phyloP scores from a whole-genome alignment of 2,329 filamentous ascomycete species.

The Boeremia exigua region DNA sequence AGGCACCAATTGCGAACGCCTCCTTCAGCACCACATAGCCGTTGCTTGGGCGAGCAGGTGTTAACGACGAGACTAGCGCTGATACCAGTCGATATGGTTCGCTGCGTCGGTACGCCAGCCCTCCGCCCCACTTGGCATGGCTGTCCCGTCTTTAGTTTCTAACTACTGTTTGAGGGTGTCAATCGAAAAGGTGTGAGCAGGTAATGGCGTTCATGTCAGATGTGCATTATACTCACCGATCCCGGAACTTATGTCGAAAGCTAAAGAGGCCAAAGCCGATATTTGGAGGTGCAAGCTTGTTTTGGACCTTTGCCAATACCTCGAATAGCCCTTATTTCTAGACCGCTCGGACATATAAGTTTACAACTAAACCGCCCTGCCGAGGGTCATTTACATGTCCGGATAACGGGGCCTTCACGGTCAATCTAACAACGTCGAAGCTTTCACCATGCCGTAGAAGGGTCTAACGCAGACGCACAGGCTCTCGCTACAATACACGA shows the following conservation, averaged over 20 bases:
- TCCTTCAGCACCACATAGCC: neutral
- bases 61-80: neutral
- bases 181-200: neutral
- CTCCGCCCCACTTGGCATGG: neutral
- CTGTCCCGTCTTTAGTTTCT: neutral
- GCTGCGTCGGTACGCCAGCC: neutral
- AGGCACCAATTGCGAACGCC: slow-evolving; percentile 1
- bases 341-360: neutral
- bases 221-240: neutral
- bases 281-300: neutral
- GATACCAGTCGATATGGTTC: neutral
- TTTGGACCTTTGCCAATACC: neutral
- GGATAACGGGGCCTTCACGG: slow-evolving; percentile 22
- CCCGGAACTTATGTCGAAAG: no score
- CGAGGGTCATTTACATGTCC: slow-evolving; percentile 5
- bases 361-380: slow-evolving; percentile 5
- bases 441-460: slow-evolving; percentile 18
- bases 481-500: slow-evolving; percentile 1
- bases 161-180: slow-evolving; percentile 7
- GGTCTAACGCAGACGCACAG: slow-evolving; percentile 10
- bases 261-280: neutral
- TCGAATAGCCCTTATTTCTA: no score
- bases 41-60: slow-evolving; percentile 11
- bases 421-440: slow-evolving; percentile 17
- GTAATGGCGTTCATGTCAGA: neutral